Conservation (phyloP, 2,329 filamentous ascomycete genomes). For the Dendrostoma leiphaemia region DNA sequence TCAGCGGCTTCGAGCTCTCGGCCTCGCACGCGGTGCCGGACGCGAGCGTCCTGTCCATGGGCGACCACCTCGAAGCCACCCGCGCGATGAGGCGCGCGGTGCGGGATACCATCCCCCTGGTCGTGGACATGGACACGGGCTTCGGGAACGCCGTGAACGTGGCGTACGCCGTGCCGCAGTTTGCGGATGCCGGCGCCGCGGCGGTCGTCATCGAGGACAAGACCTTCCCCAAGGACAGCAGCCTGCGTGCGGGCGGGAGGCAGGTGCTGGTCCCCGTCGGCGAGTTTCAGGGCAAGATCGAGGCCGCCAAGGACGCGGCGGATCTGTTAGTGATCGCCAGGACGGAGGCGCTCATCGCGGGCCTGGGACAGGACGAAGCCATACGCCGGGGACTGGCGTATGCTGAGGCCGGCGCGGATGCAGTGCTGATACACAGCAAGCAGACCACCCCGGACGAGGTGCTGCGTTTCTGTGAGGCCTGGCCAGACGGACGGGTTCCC, state of each 20-base stretch:
- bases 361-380: slow-evolving; percentile 39
- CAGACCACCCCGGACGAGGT: neutral
- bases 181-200: slow-evolving; percentile 38
- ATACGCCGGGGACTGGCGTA: slow-evolving; percentile 39
- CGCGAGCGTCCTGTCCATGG: neutral
- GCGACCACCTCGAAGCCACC: neutral
- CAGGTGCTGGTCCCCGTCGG: slow-evolving; percentile 38
- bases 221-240: slow-evolving; percentile 45
- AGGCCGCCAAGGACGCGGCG: slow-evolving; percentile 44
- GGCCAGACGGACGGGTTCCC: neutral
- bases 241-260: slow-evolving; percentile 42
- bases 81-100: neutral
- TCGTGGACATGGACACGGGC: slow-evolving; percentile 47
- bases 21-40: neutral
- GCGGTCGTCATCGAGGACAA: slow-evolving; percentile 45
- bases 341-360: slow-evolving; percentile 40
- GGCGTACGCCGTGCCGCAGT: slow-evolving; percentile 41
- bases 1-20: neutral
- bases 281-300: slow-evolving; percentile 44
- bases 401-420: slow-evolving; percentile 41
- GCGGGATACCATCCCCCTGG: slow-evolving; percentile 36
- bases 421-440: slow-evolving; percentile 31
- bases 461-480: neutral
- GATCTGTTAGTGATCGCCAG: slow-evolving; percentile 46
- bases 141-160: slow-evolving; percentile 48